A percentile compares a stretch with the other conserved stretches of the same genome.
Evolutionary conservation across 179 eudicot species (phyloP).

Genomic region (Silene coronaria): DNA sequence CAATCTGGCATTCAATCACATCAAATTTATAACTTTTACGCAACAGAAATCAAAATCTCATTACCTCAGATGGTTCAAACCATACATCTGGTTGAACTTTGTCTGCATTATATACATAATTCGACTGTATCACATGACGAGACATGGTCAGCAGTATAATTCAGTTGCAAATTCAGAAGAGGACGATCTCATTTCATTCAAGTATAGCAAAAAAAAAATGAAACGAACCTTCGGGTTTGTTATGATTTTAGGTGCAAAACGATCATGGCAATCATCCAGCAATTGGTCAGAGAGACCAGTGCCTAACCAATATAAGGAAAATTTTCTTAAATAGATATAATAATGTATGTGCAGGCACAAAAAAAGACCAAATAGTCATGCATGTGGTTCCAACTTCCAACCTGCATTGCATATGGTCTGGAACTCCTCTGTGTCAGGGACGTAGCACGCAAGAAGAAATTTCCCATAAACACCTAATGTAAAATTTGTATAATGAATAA

Average conservation of each 20-base stretch:
- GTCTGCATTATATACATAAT: slow-evolving; percentile 4
- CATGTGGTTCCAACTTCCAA: neutral
- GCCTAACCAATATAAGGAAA: neutral
- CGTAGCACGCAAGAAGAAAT: slow-evolving; percentile 24
- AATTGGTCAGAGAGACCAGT: slow-evolving; percentile 12
- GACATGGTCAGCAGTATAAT: slow-evolving; percentile 1
- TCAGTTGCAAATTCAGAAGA: neutral
- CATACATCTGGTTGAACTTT: slow-evolving; percentile 18
- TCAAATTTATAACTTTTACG: neutral
- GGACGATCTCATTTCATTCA: neutral
- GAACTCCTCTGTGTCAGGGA: slow-evolving; percentile 12
- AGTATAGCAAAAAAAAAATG: neutral
- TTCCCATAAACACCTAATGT: slow-evolving; percentile 14
- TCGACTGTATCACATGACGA: slow-evolving; percentile 5
- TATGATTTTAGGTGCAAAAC: slow-evolving; percentile 6
- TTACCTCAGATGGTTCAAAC: slow-evolving; percentile 21
- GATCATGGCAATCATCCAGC: neutral
- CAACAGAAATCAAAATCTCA: neutral
- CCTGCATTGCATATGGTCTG: slow-evolving; percentile 22
- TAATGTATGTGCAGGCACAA: no score
- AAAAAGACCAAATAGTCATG: no score
- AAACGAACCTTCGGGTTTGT: slow-evolving; percentile 1
- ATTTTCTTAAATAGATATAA: no score
- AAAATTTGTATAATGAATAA: neutral
- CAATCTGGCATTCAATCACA: neutral